Percentiles rank a stretch among this genome's conserved stretches.
These are phyloP conservation scores for Ceratocystiopsis minuta DNA, from an alignment of 2,329 filamentous ascomycete genomes.

Conservation along the genomic window DNA sequence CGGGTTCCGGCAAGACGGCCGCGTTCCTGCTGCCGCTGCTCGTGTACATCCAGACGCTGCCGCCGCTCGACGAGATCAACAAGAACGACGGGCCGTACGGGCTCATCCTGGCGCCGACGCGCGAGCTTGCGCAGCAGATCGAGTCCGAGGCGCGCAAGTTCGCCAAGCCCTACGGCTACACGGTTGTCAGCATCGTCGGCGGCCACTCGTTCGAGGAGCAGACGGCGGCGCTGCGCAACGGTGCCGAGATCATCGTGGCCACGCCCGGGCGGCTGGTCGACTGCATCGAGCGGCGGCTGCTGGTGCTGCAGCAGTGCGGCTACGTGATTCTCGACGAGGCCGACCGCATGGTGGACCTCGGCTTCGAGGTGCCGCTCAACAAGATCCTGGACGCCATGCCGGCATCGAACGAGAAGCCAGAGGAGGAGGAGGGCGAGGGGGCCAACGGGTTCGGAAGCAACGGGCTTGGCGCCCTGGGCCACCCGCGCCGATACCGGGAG, in stretches of 20 bases:
- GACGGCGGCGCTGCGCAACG: slow-evolving; percentile 72
- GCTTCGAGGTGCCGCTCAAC: slow-evolving; percentile 94
- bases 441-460: slow-evolving; percentile 56
- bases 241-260: slow-evolving; percentile 95
- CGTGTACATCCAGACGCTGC: slow-evolving; percentile 84
- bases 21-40: slow-evolving; percentile 83
- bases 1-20: slow-evolving; percentile 95
- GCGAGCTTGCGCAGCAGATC: slow-evolving; percentile 95
- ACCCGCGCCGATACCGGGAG: slow-evolving; percentile 70
- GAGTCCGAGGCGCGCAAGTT: slow-evolving; percentile 90
- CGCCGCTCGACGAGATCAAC: slow-evolving; percentile 64
- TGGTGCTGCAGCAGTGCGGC: slow-evolving; percentile 90
- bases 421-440: slow-evolving; percentile 81
- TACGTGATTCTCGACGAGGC: slow-evolving; percentile 99
- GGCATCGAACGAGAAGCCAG: slow-evolving; percentile 85
- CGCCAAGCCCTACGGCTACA: slow-evolving; percentile 76
- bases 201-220: slow-evolving; percentile 92
- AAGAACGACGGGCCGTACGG: slow-evolving; percentile 94
- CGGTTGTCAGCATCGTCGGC: slow-evolving; percentile 92
- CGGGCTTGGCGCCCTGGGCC: slow-evolving; percentile 47
- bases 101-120: slow-evolving; percentile 90
- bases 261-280: slow-evolving; percentile 93
- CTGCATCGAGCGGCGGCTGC: slow-evolving; percentile 80
- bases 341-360: slow-evolving; percentile 96
- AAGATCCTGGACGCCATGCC: slow-evolving; percentile 92